Evolutionary conservation across 257 asterid species (phyloP), one percentile per base, ranked within the genome.

Genomic region (Solanum etuberosum): DNA sequence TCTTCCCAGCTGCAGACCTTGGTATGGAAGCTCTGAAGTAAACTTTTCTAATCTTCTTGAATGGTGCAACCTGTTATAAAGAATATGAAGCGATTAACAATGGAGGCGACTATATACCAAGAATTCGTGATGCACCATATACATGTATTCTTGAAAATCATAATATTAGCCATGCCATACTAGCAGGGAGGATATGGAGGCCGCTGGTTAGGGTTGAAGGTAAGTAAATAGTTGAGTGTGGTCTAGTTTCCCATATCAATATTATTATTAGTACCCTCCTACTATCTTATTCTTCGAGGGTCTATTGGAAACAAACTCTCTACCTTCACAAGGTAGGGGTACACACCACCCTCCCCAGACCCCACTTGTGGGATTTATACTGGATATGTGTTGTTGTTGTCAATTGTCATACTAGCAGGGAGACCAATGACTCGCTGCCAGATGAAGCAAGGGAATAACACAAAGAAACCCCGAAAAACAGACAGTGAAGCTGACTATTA

Each of bases 41-140:
- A 35, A 96, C 94, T 89, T 91, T 93, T 70, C 99, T 93, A 86
- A 96, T 94, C 91, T 94, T 94, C 94, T 96, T 96, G 91, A 94
- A 92, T 31, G 98, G 96, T 72, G 97, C 93, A 88, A 96, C 98
- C 98, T 96, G 93, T 85, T 87, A 74, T 5, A 14, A 42, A 37
- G 20, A 86, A 77, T 10, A 11, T 21, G 40, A 27, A 31, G 61
- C 0, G 13, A 37, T 42, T 13, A 67, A 32, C 40, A 38, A 48
- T 42, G 31, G 40, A 85, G 42, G 42, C 25, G 6, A 37, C 38
- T 65, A 29, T 18, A 63, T 4, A 38, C 27, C 9, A 15, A 27
- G 27, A 14, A 43, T 78, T 27, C 3, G 4, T 1, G 27, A 20
- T 43, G 84, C 65, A 46, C 13, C 15, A 78, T 42, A 42, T 25